A percentile compares a stretch with the other conserved stretches of the same genome.
phyloP scores from a whole-genome alignment of 495 filamentous ascomycete species.

The Geoglossum glabrum region DNA sequence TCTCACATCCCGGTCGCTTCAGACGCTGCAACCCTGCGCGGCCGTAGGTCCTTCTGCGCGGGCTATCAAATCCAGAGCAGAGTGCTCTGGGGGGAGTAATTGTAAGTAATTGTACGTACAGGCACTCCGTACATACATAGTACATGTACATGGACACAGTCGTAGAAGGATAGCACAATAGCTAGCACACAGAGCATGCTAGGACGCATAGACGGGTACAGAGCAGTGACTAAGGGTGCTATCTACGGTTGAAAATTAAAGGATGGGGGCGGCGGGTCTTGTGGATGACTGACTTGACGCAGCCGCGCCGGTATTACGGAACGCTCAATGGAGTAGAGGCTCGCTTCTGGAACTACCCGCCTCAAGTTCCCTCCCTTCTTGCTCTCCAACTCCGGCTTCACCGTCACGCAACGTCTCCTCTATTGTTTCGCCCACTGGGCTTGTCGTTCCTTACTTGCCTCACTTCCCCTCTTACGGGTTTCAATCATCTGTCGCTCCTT shows the following conservation, averaged over 20 bases:
- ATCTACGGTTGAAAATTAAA: neutral
- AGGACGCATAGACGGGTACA: neutral
- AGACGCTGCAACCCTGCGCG: neutral
- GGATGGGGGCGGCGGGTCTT: neutral
- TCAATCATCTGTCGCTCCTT: neutral
- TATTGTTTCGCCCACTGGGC: neutral
- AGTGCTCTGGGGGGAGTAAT: no score
- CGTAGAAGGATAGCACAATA: no score
- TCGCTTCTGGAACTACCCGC: neutral
- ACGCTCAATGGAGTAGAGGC: neutral
- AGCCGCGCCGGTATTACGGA: no score
- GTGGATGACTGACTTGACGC: neutral
- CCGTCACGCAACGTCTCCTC: neutral
- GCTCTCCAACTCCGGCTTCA: neutral
- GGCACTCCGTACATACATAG: no score
- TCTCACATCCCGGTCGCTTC: neutral
- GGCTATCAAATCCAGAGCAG: no score
- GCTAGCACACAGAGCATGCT: no score
- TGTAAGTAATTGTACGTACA: no score
- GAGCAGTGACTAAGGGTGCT: neutral
- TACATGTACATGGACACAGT: no score
- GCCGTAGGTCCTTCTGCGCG: no score
- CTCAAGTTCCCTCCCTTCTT: neutral
- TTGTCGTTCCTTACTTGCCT: neutral
- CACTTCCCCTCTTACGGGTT: neutral